Evolutionary conservation across 208 protist species (phyloP), one percentile per base, ranked within the genome.

Genomic region (Vickermania ingenoplastis): DNA sequence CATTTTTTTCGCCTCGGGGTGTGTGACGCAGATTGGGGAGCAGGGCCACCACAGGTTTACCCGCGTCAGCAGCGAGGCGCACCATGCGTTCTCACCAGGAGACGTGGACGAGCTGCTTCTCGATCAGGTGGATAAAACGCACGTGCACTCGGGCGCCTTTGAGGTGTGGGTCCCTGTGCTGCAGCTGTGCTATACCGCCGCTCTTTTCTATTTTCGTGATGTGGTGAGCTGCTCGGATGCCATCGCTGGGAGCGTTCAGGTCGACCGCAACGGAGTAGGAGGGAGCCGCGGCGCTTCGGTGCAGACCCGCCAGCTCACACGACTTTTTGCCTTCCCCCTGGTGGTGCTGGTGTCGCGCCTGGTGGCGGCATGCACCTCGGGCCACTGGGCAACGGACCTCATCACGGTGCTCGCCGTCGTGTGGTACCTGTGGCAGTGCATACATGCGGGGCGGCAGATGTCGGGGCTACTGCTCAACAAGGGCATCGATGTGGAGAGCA

Each of bases 401-500:
- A 53, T 26, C 0, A 36, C 73, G 23, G 31, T 91, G 0, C 11
- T 75, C 0, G 30, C 84, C 22, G 57, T 71, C 1, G 29, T 31
- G 1, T 77, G 79, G 28, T 71, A 76, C 25, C 59, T 72, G 24
- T 59, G 45, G 29, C 55, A 71, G 0, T 53, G 71, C 24, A 57
- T 58, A 26, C 45, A 22, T 2, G 52, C 76, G 23, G 76, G 69
- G 2, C 27, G 45, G 7, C 31, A 49, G 26, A 75, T 87, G 67
- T 53, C 71, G 11, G 77, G 73, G 67, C n/a, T 86, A 25, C 70
- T 92, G 1, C 57, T 87, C 57, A 92, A 92, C 73, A 89, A 86
- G 36, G 36, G 36, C 11, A 45, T 45, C 53, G 59, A 61, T 31
- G 60, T 77, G 22, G 27, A 61, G 1, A 59, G 79, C n/a, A 31